Conservation (phyloP, 345 rosid genomes). For the Syzygium oleosum region DNA sequence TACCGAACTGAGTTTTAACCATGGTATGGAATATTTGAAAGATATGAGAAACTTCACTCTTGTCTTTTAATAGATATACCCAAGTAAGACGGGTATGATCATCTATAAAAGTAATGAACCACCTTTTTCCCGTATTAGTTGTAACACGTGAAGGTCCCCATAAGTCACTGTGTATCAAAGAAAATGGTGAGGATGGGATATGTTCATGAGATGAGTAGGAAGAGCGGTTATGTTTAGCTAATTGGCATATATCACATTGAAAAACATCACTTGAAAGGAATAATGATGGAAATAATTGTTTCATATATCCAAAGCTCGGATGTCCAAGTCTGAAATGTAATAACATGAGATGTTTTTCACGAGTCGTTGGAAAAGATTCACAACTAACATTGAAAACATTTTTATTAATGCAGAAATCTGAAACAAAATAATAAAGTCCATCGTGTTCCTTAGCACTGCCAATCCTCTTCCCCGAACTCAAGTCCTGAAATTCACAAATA, state of each 20-base stretch:
- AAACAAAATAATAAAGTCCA: not conserved
- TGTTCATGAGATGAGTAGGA: not conserved
- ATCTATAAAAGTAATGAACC: not conserved
- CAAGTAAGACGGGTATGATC: not conserved
- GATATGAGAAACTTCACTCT: not conserved
- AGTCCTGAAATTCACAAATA: not conserved
- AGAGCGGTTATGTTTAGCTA: constrained; percentile 1
- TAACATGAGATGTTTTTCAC: not conserved
- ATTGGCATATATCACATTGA: not conserved
- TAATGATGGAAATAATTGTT: not conserved
- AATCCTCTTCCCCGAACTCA: not conserved
- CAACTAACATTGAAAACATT: too few species aligned
- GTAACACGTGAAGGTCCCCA: constrained; percentile 1
- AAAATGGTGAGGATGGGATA: not conserved
- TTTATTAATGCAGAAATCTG: too few species aligned
- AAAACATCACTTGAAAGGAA: not conserved
- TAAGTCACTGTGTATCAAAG: constrained; percentile 2
- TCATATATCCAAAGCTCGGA: not conserved
- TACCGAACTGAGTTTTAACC: constrained; percentile 2
- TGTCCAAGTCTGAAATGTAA: not conserved
- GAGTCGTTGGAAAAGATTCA: not conserved
- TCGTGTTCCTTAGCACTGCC: not conserved
- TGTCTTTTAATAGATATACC: not conserved
- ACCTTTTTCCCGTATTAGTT: not conserved
- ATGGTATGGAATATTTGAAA: not conserved